phyloP scores from a whole-genome alignment of 768 basidiomycete genomes.

The Mycena filopes region DNA sequence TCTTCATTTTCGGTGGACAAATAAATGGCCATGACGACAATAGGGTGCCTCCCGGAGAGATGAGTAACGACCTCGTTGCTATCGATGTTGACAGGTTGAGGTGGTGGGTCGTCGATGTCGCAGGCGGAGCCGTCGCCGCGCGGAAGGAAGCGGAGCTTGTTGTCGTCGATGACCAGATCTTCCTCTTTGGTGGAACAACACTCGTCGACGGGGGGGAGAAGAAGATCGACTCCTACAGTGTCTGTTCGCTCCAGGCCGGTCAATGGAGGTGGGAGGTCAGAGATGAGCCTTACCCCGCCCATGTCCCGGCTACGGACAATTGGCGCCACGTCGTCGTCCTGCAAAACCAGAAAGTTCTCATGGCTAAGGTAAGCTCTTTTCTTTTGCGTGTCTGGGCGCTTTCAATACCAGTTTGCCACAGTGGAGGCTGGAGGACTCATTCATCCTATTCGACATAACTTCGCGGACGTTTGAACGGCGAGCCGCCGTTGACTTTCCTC shows the following conservation, averaged over 20 bases:
- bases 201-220: neutral
- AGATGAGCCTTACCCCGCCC: neutral
- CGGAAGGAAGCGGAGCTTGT: neutral
- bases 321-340: neutral
- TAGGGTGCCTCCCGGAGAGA: neutral
- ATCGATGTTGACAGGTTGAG: neutral
- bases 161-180: neutral
- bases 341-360: neutral
- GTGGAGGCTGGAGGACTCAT: neutral
- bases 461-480: constrained; percentile 1
- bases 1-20: neutral
- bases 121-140: neutral
- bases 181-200: neutral
- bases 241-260: neutral
- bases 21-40: neutral
- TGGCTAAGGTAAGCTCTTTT: neutral
- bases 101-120: neutral
- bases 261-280: constrained; percentile 6
- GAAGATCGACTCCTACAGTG: too few relatives aligned
- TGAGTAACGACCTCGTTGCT: neutral
- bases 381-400: too few relatives aligned
- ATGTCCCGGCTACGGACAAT: neutral
- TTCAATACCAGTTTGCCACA: neutral
- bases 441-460: constrained; percentile 8
- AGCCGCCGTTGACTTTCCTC: neutral